A percentile compares a stretch with the other conserved stretches of the same genome.
phyloP scores from a whole-genome alignment of 345 rosid genomes.

The Bretschneidera sinensis region DNA sequence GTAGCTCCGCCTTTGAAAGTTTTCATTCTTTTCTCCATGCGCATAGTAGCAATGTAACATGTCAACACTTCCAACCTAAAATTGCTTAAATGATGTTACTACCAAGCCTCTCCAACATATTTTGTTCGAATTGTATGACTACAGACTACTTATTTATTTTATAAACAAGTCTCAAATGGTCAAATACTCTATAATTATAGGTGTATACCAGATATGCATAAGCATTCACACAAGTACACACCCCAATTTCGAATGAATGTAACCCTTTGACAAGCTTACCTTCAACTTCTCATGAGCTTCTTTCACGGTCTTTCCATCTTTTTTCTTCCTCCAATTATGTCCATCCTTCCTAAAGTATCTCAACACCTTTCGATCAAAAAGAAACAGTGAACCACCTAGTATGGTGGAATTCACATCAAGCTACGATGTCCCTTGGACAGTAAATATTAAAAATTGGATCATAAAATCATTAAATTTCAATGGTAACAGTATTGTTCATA shows the following conservation, averaged over 20 bases:
- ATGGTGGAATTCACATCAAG: constrained; percentile 26
- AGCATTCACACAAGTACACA: neutral
- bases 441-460: neutral
- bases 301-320: constrained; percentile 80
- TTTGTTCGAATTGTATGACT: neutral
- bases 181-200: too few relatives aligned
- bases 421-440: neutral
- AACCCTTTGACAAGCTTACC: constrained; percentile 24
- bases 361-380: constrained; percentile 81
- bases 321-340: constrained; percentile 91
- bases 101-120: constrained; percentile 12
- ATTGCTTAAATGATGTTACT: constrained; percentile 28
- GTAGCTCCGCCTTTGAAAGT: constrained; percentile 92
- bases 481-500: too few relatives aligned
- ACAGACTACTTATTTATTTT: neutral
- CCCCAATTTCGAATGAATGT: too few relatives aligned
- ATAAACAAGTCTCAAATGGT: neutral
- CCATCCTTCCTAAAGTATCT: constrained; percentile 95
- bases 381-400: constrained; percentile 92
- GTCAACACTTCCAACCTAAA: constrained; percentile 91
- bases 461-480: neutral
- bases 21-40: constrained; percentile 87
- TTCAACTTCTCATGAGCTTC: constrained; percentile 94
- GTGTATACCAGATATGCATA: neutral
- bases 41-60: constrained; percentile 95